phyloP scores from a whole-genome alignment of 208 protist genomes.

The Angomonas deanei region DNA sequence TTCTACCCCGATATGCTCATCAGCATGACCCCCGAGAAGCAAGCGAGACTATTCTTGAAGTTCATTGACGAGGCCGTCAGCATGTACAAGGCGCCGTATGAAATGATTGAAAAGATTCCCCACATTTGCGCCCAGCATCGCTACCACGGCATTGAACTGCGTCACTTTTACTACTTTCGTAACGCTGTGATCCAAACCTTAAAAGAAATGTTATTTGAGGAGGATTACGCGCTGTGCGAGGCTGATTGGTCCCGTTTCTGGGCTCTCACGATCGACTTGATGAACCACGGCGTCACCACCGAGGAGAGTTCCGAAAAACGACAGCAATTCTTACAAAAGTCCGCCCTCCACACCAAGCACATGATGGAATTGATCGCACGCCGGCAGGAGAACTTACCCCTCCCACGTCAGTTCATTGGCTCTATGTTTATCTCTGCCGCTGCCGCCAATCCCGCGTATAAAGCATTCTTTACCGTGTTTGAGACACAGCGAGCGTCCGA shows the following conservation, averaged over 20 bases:
- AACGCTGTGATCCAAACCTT: constrained; percentile 63
- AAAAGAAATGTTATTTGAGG: constrained; percentile 44
- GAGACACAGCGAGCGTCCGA: constrained; percentile 41
- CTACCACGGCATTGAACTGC: constrained; percentile 48
- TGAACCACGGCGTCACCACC: constrained; percentile 45
- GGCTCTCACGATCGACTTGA: constrained; percentile 36
- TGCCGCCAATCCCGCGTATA: constrained; percentile 32
- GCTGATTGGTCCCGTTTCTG: constrained; percentile 63
- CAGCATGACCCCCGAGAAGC: constrained; percentile 53
- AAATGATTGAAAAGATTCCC: constrained; percentile 44
- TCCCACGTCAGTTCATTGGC: constrained; percentile 18
- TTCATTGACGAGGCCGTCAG: constrained; percentile 56
- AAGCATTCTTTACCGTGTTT: constrained; percentile 49
- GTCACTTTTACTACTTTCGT: constrained; percentile 41
- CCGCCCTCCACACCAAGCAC: constrained; percentile 29
- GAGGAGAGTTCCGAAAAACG: constrained; percentile 39
- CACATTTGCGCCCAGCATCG: constrained; percentile 50
- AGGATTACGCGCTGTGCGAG: constrained; percentile 37
- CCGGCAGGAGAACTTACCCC: constrained; percentile 18
- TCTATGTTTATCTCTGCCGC: constrained; percentile 44
- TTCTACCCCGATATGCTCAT: constrained; percentile 42
- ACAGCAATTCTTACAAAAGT: constrained; percentile 27
- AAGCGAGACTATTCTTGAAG: constrained; percentile 36
- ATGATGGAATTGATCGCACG: constrained; percentile 44
- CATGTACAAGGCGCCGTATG: constrained; percentile 57